Evolutionary conservation across 148 eudicot species (phyloP), one percentile per base, ranked within the genome.

Genomic region (Rhododendron molle): DNA sequence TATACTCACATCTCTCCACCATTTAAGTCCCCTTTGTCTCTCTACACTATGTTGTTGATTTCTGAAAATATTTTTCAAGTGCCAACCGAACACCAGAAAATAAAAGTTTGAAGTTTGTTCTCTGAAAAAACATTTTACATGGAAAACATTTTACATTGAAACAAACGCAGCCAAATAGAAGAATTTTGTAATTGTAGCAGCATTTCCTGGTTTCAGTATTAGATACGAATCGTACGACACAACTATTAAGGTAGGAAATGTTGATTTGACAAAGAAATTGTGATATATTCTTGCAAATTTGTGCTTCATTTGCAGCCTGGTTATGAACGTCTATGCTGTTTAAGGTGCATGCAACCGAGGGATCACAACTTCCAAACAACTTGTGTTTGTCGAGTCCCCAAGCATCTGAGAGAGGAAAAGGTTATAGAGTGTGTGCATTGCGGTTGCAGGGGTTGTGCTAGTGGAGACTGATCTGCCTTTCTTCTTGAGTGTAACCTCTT

Each of bases 281-380:
- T 78, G 5, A 12, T 56, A 65, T 69, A 14, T 83, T 67, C 28
- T 78, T 20, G 72, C 58, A 58, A 3, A 5, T 87, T 76, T 78
- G 49, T 46, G 28, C 16, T 80, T 85, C 49, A 52, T 36, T 43
- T 91, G 87, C 96, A 94, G 98, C 96, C 98, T 50, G 98, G 98
- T 83, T 96, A 96, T 74, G 99, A 94, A 88, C 91, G 95, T 47
- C 93, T 96, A 7, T 96, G 99, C 88, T 96, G 98, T 90, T 85
- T 94, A 78, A 90, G 93, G 79, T 94, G 99, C 92, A 94, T 93
- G 81, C 98, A 96, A 87, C 93, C 98, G 12, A 90, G 98, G 58
- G 96, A 96, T 88, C 95, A 96, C 83, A 96, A 96, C 89, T 96
- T 92, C 85, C 94, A 94, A 62, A 96, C 98, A 5, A 96, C 98